Evolutionary conservation across 306 rosid genomes (phyloP).

Genomic region (Boehmeria nivea): DNA sequence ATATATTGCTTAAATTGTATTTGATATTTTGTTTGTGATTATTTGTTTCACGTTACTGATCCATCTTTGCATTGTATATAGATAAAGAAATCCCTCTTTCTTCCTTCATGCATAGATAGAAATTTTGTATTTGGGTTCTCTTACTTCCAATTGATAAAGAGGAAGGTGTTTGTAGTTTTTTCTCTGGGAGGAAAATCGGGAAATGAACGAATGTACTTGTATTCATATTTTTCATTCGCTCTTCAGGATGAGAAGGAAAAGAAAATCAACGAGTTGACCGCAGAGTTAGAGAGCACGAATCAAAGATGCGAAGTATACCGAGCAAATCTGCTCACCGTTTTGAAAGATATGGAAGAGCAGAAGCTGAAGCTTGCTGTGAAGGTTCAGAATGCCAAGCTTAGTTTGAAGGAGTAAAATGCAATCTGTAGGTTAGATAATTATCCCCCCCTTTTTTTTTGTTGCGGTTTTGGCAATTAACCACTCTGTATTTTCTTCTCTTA

Average conservation of each 20-base stretch:
- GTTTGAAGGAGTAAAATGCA: conserved; percentile 65
- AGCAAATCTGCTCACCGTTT: conserved; percentile 72
- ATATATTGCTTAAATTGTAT: too few relatives aligned
- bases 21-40: too few relatives aligned
- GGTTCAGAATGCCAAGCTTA: conserved; percentile 90
- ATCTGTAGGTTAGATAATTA: conserved; percentile 6
- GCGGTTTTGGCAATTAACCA: too few relatives aligned
- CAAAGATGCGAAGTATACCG: conserved; percentile 84
- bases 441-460: neutral
- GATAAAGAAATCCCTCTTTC: too few relatives aligned
- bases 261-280: conserved; percentile 63
- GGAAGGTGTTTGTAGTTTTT: neutral
- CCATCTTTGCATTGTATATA: too few relatives aligned
- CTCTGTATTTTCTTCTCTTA: too few relatives aligned
- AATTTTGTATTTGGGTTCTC: too few relatives aligned
- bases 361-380: conserved; percentile 81
- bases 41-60: too few relatives aligned
- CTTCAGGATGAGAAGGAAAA: conserved; percentile 69
- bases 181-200: neutral
- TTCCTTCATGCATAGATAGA: too few relatives aligned
- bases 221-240: conserved; percentile 17
- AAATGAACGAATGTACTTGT: conserved; percentile 6
- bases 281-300: conserved; percentile 65
- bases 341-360: conserved; percentile 93
- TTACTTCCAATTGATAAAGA: neutral